These are phyloP conservation scores for Jaapia argillacea DNA, from an alignment of 768 basidiomycete genomes.

Conservation along the genomic window DNA sequence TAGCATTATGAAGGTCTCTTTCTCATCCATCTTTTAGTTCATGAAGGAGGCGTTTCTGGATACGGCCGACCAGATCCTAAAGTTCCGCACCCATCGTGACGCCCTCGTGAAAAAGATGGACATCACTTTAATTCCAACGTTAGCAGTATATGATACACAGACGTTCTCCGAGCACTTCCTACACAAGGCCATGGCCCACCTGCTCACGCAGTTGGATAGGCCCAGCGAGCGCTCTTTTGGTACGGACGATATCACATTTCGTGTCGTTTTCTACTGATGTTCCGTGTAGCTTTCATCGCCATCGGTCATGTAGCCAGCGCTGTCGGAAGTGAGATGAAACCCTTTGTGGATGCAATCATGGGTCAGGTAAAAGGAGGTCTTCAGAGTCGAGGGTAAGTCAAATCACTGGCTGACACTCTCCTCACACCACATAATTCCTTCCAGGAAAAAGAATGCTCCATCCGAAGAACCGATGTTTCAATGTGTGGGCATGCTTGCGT, in stretches of 20 bases:
- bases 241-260: constrained; percentile 22
- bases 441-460: constrained; percentile 79
- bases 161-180: constrained; percentile 88
- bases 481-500: constrained; percentile 93
- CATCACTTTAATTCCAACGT: constrained; percentile 88
- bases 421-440: constrained; percentile 2
- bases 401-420: neutral
- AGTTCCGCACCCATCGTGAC: constrained; percentile 83
- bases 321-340: constrained; percentile 91
- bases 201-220: constrained; percentile 82
- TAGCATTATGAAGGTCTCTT: neutral
- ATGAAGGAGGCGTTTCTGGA: constrained; percentile 83
- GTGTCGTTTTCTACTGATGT: constrained; percentile 3
- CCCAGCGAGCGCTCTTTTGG: constrained; percentile 83
- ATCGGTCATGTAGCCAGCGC: constrained; percentile 92
- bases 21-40: constrained; percentile 36
- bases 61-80: constrained; percentile 83
- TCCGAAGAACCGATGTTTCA: constrained; percentile 95
- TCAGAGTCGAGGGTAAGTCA: constrained; percentile 71
- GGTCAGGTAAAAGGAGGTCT: constrained; percentile 82
- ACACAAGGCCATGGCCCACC: constrained; percentile 89
- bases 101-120: constrained; percentile 86
- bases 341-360: constrained; percentile 90
- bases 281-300: constrained; percentile 82
- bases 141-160: constrained; percentile 90